Evolutionary conservation across 306 rosid species (phyloP).

Genomic region (Vigna nakashimae): DNA sequence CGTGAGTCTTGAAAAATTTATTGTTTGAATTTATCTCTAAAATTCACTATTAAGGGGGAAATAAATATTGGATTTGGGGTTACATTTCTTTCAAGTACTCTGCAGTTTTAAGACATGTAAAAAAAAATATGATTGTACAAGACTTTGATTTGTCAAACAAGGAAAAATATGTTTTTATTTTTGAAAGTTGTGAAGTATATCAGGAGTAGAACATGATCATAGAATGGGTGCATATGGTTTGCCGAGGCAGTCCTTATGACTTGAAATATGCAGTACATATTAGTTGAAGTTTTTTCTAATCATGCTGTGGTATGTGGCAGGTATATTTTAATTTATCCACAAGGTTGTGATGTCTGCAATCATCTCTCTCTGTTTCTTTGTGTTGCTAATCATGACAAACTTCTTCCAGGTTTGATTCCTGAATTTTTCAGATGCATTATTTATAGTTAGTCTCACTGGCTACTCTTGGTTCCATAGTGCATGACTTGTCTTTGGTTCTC

Average conservation of each 20-base stretch:
- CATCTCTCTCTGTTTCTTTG: constrained; percentile 98
- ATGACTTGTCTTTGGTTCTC: constrained; percentile 29
- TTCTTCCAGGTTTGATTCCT: constrained; percentile 85
- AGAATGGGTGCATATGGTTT: constrained; percentile 38
- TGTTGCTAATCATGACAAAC: constrained; percentile 99
- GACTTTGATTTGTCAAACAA: constrained; percentile 9
- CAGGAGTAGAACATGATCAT: constrained; percentile 25
- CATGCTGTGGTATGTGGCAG: constrained; percentile 56
- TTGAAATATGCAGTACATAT: constrained; percentile 29
- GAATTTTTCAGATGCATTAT: constrained; percentile 24
- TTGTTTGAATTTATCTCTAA: constrained; percentile 9
- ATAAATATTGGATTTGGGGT: constrained; percentile 21
- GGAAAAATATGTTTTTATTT: constrained; percentile 8
- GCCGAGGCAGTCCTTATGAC: constrained; percentile 25
- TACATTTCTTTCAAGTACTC: neutral
- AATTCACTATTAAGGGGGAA: neutral
- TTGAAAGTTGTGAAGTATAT: constrained; percentile 31
- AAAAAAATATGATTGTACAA: constrained; percentile 6
- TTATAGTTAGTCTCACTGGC: constrained; percentile 30
- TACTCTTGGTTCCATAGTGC: neutral
- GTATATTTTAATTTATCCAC: constrained; percentile 98
- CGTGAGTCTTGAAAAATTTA: neutral
- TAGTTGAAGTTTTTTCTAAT: constrained; percentile 45
- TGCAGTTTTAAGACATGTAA: constrained; percentile 1
- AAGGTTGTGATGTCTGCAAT: constrained; percentile 98